A percentile compares a stretch with the other conserved stretches of the same genome.
These are phyloP conservation scores for Prunus fruticosa DNA, from an alignment of 306 rosid genomes.

Conservation along the genomic window DNA sequence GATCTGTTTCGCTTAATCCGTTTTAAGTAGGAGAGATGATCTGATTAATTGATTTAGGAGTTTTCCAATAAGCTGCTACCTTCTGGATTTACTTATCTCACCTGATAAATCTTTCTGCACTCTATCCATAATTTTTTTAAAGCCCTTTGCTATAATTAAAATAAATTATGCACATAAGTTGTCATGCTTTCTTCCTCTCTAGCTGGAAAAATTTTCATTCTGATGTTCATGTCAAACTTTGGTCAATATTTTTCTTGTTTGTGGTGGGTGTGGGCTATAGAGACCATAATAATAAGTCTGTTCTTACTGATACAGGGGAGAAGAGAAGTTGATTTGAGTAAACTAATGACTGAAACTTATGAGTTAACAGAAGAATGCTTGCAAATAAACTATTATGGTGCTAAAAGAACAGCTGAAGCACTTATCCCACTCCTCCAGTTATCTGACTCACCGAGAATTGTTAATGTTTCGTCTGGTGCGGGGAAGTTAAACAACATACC, in stretches of 20 bases:
- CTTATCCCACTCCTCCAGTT: constrained; percentile 49
- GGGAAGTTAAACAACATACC: constrained; percentile 18
- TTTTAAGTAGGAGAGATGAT: too few species aligned
- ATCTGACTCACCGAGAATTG: constrained; percentile 53
- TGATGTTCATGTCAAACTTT: not conserved
- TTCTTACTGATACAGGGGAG: not conserved
- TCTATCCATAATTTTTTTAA: too few species aligned
- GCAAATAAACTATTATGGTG: constrained; percentile 50
- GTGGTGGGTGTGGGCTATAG: not conserved
- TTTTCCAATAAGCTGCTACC: too few species aligned
- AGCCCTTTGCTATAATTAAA: too few species aligned
- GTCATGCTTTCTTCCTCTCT: too few species aligned
- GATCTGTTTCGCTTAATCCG: too few species aligned
- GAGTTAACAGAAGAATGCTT: constrained; percentile 41
- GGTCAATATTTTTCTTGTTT: not conserved
- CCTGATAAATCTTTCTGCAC: too few species aligned
- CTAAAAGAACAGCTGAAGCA: constrained; percentile 30
- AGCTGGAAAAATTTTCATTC: too few species aligned
- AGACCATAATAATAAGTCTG: not conserved
- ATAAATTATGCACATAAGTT: too few species aligned
- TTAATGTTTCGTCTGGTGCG: constrained; percentile 34
- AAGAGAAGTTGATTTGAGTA: constrained; percentile 7
- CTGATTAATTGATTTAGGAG: too few species aligned
- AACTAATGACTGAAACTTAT: constrained; percentile 22
- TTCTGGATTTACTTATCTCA: too few species aligned